Base-by-base conservation (phyloP, 371 early-diverging fungal species). In the Mucor saturninus region DNA sequence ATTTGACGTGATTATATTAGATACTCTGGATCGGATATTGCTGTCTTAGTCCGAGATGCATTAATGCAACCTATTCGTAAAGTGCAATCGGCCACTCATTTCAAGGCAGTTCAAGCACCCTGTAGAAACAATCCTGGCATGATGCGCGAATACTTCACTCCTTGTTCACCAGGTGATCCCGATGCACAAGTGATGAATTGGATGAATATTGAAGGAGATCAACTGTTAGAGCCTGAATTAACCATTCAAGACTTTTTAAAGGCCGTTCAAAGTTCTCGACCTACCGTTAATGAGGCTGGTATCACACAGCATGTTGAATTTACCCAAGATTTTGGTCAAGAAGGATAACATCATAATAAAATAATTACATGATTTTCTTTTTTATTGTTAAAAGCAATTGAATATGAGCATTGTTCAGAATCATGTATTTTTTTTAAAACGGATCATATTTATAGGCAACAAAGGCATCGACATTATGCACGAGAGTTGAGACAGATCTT, bases 31-130 rank as follows among this genome's bases (percentile, higher is more conserved):
- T 95, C 96, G 4, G 97, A 98, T 87, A 94, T 98, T 59, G 91
- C 94, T 13, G 90, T 93, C 50, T 82, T 95, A 7, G 97, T 97
- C 9, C 88, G 96, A 9, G 98, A 98, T 75, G 98, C 98, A 4
- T 76, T 98, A 74, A 96, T 98, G 95, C 91, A 94, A 79, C 97
- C 98, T 4, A 91, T 98, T 54, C 90, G 97, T 38, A 96, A 96
- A 75, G 95, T 98, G 3, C 98, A 97, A 73, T 79, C 77, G 45
- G 95, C 97, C 26, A 97, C 96, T 31, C 97, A 97, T 69, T 98
- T 97, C 74, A 93, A 93, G 81, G 74, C 84, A 73, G 93, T 65
- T 1, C 54, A 46, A 60, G 91, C 90, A 29, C 90, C 90, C 37
- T 79, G 82, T 59, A 76, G 90, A 3, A 74, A 75, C 0, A 89